phyloP scores from a whole-genome alignment of 2,329 filamentous ascomycete species.

The Diaporthe caulivora region DNA sequence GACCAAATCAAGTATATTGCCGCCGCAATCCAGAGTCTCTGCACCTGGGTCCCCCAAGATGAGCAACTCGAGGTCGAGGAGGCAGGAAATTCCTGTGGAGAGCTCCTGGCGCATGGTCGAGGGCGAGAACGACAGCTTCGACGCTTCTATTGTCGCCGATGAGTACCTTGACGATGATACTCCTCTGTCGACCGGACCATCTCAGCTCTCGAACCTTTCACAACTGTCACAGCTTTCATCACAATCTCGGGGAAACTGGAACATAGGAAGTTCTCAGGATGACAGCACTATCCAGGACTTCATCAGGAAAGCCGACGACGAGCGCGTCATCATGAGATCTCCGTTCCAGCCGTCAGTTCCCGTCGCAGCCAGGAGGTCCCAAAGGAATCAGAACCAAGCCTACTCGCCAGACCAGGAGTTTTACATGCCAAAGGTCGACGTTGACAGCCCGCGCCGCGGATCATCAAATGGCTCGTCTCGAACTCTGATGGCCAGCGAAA shows the following conservation, averaged over 20 bases:
- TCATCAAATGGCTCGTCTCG: slow-evolving; percentile 50
- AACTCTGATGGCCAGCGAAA: slow-evolving; percentile 49
- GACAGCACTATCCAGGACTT: slow-evolving; percentile 65
- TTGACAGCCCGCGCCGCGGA: slow-evolving; percentile 53
- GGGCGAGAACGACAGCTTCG: slow-evolving; percentile 71
- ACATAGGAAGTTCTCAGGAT: slow-evolving; percentile 64
- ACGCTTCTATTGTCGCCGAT: slow-evolving; percentile 64
- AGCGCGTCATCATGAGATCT: slow-evolving; percentile 65
- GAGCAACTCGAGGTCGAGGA: slow-evolving; percentile 36
- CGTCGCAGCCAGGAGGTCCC: slow-evolving; percentile 48
- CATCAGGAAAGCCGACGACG: slow-evolving; percentile 65
- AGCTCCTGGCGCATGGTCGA: slow-evolving; percentile 73
- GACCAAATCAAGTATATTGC: neutral
- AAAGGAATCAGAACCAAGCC: slow-evolving; percentile 46
- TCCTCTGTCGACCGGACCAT: slow-evolving; percentile 58
- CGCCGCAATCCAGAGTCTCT: neutral
- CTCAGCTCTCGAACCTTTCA: slow-evolving; percentile 55
- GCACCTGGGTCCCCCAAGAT: neutral
- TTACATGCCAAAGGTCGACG: slow-evolving; percentile 63
- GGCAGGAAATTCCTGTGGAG: slow-evolving; percentile 57
- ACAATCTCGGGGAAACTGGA: slow-evolving; percentile 51
- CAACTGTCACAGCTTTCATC: slow-evolving; percentile 46
- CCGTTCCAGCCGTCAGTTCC: slow-evolving; percentile 68
- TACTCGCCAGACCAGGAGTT: slow-evolving; percentile 64
- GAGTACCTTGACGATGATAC: slow-evolving; percentile 56